Evolutionary conservation across 768 basidiomycete genomes (phyloP).

Genomic region (Cytidiella melzeri): DNA sequence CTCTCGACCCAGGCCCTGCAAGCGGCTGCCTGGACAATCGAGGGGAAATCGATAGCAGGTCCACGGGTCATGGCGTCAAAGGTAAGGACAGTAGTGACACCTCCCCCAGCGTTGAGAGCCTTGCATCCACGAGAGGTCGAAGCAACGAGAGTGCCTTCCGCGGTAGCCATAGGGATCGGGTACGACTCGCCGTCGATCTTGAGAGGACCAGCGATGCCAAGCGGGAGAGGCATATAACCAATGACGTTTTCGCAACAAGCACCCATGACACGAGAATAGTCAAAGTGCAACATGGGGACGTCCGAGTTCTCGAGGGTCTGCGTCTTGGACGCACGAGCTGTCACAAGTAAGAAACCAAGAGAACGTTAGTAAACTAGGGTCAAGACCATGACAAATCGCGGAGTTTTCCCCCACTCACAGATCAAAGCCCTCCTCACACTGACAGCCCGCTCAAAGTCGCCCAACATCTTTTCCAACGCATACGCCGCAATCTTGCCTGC

Average conservation of each 20-base stretch:
- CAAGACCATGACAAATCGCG: not conserved
- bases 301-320: constrained; percentile 79
- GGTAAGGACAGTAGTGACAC: constrained; percentile 89
- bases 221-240: constrained; percentile 92
- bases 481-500: constrained; percentile 94
- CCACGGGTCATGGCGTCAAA: constrained; percentile 97
- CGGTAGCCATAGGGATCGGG: constrained; percentile 98
- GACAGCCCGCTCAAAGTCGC: constrained; percentile 83
- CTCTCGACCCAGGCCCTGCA: constrained; percentile 87
- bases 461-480: constrained; percentile 92
- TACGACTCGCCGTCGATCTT: constrained; percentile 78
- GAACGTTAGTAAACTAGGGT: constrained; percentile 4
- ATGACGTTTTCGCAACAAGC: constrained; percentile 99
- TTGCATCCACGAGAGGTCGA: constrained; percentile 98
- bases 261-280: constrained; percentile 90
- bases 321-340: constrained; percentile 81
- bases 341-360: too few relatives aligned
- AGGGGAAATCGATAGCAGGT: constrained; percentile 95
- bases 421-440: constrained; percentile 81
- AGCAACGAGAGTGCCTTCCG: constrained; percentile 98
- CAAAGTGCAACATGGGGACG: constrained; percentile 80
- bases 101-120: constrained; percentile 93
- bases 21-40: constrained; percentile 67
- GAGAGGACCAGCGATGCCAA: constrained; percentile 95
- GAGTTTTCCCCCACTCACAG: constrained; percentile 47